Evolutionary conservation across 768 basidiomycete genomes (phyloP), one percentile per base, ranked within the genome.

Genomic region (Chiua virens): DNA sequence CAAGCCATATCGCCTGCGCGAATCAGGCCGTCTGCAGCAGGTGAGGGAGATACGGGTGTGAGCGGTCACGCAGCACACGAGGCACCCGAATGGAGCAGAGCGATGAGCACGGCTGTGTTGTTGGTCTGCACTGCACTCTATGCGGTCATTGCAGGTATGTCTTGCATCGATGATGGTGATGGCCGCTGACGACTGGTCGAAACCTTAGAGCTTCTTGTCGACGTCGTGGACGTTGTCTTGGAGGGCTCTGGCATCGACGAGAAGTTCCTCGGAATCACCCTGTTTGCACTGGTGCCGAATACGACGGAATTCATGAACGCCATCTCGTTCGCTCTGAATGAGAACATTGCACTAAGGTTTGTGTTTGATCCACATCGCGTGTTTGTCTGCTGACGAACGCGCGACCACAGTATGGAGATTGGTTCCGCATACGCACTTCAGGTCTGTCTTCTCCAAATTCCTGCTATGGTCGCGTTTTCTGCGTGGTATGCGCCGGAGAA

Each of bases 251-350:
- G 92, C 3, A 92, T 98, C 25, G 91, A 97, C 50, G 97, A 98
- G 66, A 99, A 99, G 67, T 95, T 98, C 77, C 80, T 99, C 27
- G 97, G 97, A 45, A 79, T 99, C 54, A 98, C 94, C 0, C 78
- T 99, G 10, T 98, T 99, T 64, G 97, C 97, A 8, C 81, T 99
- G 28, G 95, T 98, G 1, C 97, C 97, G 5, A 99, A 99, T 65
- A 97, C 95, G 4, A 98, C 97, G 3, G 97, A 99, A 71, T 98
- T 99, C 69, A 97, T 97, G 93, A 98, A 98, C 65, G 97, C 97
- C 44, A 94, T 98, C 54, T 96, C 94, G 4, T 99, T 99, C 65
- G 95, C 97, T 23, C 71, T 99, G 55, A 91, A 97, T 63, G 96
- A 88, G 7, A 98, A 98, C 66, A 99, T 99, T 56, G 92, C 97